phyloP scores from a whole-genome alignment of 139 green algal species.

The Limnomonas spitsbergensis region DNA sequence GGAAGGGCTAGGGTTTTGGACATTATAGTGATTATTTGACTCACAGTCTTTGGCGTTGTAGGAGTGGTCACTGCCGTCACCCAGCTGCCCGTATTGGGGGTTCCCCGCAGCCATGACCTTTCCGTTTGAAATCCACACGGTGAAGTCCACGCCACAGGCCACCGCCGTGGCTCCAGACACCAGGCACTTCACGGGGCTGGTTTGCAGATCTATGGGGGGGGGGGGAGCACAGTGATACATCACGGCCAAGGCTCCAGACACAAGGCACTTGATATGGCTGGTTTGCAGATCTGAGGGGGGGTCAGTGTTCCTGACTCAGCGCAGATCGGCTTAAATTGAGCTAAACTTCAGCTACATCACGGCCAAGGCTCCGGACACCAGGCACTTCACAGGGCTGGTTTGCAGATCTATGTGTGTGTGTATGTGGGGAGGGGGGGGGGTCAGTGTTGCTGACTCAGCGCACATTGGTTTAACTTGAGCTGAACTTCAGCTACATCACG shows the following conservation, averaged over 20 bases:
- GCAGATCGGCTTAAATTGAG: too few species aligned
- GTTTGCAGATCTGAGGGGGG: too few species aligned
- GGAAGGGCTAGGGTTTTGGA: too few species aligned
- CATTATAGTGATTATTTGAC: too few species aligned
- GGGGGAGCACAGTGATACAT: too few species aligned
- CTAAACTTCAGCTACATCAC: too few species aligned
- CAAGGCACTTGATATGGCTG: slow-evolving; percentile 35
- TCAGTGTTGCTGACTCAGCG: too few species aligned
- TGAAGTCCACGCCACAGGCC: slow-evolving; percentile 87
- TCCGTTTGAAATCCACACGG: slow-evolving; percentile 63
- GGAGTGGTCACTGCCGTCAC: slow-evolving; percentile 82
- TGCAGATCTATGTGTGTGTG: too few species aligned
- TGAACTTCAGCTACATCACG: too few species aligned
- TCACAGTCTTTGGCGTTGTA: slow-evolving; percentile 87
- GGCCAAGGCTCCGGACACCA: slow-evolving; percentile 48
- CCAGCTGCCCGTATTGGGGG: slow-evolving; percentile 90
- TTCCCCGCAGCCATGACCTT: slow-evolving; percentile 46
- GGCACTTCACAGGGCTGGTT: slow-evolving; percentile 29
- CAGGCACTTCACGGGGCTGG: slow-evolving; percentile 38
- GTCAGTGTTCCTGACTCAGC: too few species aligned
- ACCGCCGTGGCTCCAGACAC: slow-evolving; percentile 58
- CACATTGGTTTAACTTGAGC: too few species aligned
- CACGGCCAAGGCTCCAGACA: too few species aligned
- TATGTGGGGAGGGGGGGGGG: background rate
- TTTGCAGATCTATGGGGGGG: slow-evolving; percentile 49